Conservation (phyloP, 371 early-diverging fungal species). For the Rhizopus stolonifer region DNA sequence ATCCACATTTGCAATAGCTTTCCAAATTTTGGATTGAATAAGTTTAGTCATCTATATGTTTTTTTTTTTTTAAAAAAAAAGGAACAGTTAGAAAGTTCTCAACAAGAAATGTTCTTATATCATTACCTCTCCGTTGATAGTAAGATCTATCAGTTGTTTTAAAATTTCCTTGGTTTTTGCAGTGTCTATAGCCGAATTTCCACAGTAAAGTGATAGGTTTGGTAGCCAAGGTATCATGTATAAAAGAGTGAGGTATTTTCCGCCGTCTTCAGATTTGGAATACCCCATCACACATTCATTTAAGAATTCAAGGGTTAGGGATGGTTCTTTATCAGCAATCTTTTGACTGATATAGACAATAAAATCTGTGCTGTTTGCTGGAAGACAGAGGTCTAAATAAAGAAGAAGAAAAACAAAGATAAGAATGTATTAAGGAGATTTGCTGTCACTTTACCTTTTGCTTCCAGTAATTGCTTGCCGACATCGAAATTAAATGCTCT, state of each 20-base stretch:
- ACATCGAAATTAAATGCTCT: constrained; percentile 77
- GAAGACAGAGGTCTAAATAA: constrained; percentile 73
- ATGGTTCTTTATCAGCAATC: constrained; percentile 71
- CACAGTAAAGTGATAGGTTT: constrained; percentile 66
- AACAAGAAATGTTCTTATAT: not conserved
- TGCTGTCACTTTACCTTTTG: constrained; percentile 52
- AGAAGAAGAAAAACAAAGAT: not conserved
- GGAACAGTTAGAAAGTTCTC: not conserved
- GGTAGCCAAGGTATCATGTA: constrained; percentile 88
- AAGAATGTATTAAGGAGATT: not conserved
- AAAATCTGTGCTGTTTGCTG: constrained; percentile 80
- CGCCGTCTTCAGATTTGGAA: constrained; percentile 63
- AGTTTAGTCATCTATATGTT: constrained; percentile 67
- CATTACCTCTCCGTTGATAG: constrained; percentile 73
- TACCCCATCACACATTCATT: constrained; percentile 82
- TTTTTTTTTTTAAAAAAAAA: too few relatives aligned
- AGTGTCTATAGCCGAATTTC: constrained; percentile 37
- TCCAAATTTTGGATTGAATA: constrained; percentile 84
- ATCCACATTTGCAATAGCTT: constrained; percentile 70
- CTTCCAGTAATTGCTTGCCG: constrained; percentile 73
- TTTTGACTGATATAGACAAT: constrained; percentile 74
- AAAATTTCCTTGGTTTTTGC: constrained; percentile 70
- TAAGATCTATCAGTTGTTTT: constrained; percentile 72
- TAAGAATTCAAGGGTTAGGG: constrained; percentile 84
- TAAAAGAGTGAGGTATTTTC: constrained; percentile 75